phyloP scores from a whole-genome alignment of 805 yeast species.

The Starmerella cellae region DNA sequence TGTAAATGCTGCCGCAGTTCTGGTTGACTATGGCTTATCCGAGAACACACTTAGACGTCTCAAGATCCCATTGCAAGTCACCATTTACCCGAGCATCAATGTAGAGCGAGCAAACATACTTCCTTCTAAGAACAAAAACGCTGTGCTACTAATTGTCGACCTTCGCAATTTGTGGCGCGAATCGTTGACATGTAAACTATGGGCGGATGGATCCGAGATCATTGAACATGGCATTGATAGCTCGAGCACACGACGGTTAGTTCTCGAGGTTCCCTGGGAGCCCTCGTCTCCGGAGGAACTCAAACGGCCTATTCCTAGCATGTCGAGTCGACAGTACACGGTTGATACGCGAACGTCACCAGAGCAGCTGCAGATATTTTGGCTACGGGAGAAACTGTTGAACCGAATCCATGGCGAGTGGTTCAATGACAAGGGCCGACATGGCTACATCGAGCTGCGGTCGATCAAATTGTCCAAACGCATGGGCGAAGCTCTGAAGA shows the following conservation, averaged over 20 bases:
- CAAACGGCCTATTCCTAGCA: conserved; percentile 51
- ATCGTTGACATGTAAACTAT: conserved; percentile 22
- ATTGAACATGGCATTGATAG: conserved; percentile 24
- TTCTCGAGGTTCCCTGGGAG: conserved; percentile 57
- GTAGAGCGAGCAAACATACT: conserved; percentile 63
- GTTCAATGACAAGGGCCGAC: conserved; percentile 34
- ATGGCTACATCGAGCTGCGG: conserved; percentile 54
- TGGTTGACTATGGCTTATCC: conserved; percentile 41
- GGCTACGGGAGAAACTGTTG: conserved; percentile 64
- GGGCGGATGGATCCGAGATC: conserved; percentile 6
- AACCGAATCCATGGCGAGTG: conserved; percentile 52
- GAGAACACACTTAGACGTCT: conserved; percentile 40
- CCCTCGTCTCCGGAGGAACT: conserved; percentile 33
- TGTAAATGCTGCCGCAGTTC: conserved; percentile 48
- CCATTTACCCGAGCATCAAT: conserved; percentile 63
- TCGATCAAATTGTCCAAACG: conserved; percentile 46
- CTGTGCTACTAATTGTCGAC: conserved; percentile 56
- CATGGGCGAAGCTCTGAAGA: conserved; percentile 42
- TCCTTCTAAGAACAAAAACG: conserved; percentile 26
- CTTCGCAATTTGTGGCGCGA: conserved; percentile 71
- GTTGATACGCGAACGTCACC: conserved; percentile 34
- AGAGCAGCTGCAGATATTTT: conserved; percentile 61
- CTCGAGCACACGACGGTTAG: conserved; percentile 41
- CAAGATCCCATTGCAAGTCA: conserved; percentile 52
- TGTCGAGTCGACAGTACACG: conserved; percentile 57